phyloP scores from a whole-genome alignment of 768 basidiomycete species.

The Lactarius sanguifluus region DNA sequence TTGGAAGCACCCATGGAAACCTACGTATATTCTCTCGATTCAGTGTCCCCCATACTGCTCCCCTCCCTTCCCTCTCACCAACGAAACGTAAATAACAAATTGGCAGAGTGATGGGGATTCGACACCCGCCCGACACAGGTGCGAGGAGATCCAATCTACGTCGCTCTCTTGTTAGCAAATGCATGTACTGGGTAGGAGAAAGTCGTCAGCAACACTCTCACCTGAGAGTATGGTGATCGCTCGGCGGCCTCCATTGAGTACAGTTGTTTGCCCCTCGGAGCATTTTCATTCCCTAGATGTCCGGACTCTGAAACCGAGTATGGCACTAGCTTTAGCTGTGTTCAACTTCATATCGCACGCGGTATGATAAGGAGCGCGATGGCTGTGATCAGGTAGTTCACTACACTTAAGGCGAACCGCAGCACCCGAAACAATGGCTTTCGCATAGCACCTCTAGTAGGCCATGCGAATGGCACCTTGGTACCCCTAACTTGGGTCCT shows the following conservation, averaged over 20 bases:
- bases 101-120: background rate
- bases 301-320: slow-evolving; percentile 8
- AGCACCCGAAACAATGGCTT: background rate
- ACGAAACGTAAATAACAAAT: background rate
- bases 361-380: background rate
- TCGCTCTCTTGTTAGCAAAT: background rate
- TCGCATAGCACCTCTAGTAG: slow-evolving; percentile 3
- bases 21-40: background rate
- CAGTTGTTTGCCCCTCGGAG: background rate
- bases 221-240: background rate
- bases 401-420: background rate
- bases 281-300: background rate
- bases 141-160: background rate
- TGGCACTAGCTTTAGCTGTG: slow-evolving; percentile 10
- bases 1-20: background rate
- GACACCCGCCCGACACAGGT: background rate
- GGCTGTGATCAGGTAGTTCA: background rate
- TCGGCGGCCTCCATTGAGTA: background rate
- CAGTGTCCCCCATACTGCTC: background rate
- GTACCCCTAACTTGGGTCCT: background rate
- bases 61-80: background rate
- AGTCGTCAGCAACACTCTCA: background rate
- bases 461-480: background rate
- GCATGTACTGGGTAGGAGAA: background rate
- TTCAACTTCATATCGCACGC: background rate